Evolutionary conservation across 2,329 filamentous ascomycete genomes (phyloP).

Genomic region (Grosmannia clavigera): DNA sequence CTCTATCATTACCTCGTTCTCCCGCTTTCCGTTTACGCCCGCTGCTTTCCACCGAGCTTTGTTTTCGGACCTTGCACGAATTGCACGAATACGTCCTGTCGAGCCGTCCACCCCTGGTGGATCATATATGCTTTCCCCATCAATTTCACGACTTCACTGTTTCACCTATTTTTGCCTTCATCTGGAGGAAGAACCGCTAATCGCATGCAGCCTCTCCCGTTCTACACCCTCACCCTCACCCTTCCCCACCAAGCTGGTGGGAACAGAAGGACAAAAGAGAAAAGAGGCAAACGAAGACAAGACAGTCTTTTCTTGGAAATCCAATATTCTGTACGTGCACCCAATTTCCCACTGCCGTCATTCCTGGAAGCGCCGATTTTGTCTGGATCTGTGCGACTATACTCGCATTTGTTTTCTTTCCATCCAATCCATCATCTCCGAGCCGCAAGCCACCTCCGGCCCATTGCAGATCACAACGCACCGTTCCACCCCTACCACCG

Average conservation of each 20-base stretch:
- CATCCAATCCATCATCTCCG: constrained; percentile 3
- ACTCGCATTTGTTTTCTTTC: background rate
- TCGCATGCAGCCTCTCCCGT: background rate
- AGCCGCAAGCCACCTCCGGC: background rate
- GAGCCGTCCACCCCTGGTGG: background rate
- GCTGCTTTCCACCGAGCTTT: background rate
- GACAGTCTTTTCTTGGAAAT: background rate
- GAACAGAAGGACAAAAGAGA: background rate
- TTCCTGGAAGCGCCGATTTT: background rate
- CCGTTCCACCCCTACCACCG: background rate
- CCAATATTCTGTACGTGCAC: background rate
- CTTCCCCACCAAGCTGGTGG: background rate
- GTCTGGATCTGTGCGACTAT: background rate
- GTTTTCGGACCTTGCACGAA: background rate
- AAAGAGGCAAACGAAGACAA: background rate
- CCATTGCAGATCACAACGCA: background rate
- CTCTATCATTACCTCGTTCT: background rate
- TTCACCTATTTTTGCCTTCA: background rate
- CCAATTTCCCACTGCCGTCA: background rate
- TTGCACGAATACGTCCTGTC: too few species aligned
- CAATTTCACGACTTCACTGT: background rate
- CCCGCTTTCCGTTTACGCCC: background rate
- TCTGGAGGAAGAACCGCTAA: background rate
- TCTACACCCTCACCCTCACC: background rate
- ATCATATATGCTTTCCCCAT: background rate